These are phyloP conservation scores for Nymphaea thermarum DNA, from an alignment of 164 flowering plant species.

Conservation along the genomic window DNA sequence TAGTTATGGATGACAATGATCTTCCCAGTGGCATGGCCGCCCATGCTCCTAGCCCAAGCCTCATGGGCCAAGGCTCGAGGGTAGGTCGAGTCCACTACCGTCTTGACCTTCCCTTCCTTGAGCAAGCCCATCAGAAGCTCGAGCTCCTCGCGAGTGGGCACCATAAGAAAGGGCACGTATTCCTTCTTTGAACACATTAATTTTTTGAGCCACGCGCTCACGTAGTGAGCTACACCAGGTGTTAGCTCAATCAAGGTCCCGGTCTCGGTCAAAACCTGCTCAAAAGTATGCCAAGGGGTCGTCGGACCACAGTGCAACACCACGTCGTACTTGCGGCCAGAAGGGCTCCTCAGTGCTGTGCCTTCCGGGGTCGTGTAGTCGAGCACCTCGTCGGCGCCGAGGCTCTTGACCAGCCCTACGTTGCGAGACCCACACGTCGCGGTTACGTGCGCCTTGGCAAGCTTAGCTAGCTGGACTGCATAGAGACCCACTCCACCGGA, in stretches of 20 bases:
- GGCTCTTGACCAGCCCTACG: conserved; percentile 25
- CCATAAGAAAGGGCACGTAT: neutral
- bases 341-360: conserved; percentile 4
- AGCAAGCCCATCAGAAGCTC: conserved; percentile 1
- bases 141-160: neutral
- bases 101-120: conserved; percentile 1
- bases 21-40: conserved; percentile 5
- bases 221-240: neutral
- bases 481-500: conserved; percentile 5
- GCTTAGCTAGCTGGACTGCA: conserved; percentile 5
- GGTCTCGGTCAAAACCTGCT: neutral
- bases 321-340: conserved; percentile 1
- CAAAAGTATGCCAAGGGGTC: conserved; percentile 2
- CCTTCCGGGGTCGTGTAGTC: conserved; percentile 3
- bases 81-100: neutral
- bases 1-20: neutral
- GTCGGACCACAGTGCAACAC: neutral
- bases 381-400: conserved; percentile 3
- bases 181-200: neutral
- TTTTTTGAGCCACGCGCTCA: neutral
- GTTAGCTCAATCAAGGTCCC: conserved; percentile 1
- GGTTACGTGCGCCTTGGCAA: conserved; percentile 5
- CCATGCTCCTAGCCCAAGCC: neutral
- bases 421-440: conserved; percentile 48
- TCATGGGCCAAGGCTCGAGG: neutral